Conservation (phyloP, 805 yeast species). For the Wickerhamiella nectarea region DNA sequence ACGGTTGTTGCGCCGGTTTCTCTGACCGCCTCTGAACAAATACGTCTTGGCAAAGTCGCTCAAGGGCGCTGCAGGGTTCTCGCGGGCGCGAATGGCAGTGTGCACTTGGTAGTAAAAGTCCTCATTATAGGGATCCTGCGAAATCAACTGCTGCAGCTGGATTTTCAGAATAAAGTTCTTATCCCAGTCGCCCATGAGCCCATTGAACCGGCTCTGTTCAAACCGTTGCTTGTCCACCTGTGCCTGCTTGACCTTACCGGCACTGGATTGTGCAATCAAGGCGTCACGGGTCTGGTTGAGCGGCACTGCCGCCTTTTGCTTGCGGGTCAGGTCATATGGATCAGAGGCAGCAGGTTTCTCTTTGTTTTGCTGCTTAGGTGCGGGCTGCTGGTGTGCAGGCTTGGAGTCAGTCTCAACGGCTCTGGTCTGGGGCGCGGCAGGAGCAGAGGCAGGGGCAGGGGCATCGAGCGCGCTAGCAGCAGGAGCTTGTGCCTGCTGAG, state of each 20-base stretch:
- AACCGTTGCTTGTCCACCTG: constrained; percentile 1
- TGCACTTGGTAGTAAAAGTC: constrained; percentile 92
- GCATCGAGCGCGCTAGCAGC: neutral
- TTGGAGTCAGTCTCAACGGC: no score
- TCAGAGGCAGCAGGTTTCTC: neutral
- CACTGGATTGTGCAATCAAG: constrained; percentile 2
- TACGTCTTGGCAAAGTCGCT: constrained; percentile 87
- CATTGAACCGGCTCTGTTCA: constrained; percentile 39
- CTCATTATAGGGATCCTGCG: constrained; percentile 94
- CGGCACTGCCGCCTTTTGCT: constrained; percentile 1
- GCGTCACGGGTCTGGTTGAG: constrained; percentile 4
- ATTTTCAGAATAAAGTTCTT: constrained; percentile 89
- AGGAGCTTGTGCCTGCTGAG: neutral
- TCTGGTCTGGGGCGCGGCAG: neutral
- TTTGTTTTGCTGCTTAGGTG: neutral
- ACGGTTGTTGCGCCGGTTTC: constrained; percentile 33
- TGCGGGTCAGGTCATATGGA: constrained; percentile 6
- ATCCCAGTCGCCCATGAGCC: constrained; percentile 94
- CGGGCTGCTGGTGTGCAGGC: neutral
- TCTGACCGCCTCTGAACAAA: constrained; percentile 79
- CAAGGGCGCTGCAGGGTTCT: constrained; percentile 40
- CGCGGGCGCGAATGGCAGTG: constrained; percentile 50
- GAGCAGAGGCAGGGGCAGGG: neutral
- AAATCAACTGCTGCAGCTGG: constrained; percentile 88
- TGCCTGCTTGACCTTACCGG: constrained; percentile 4